Percentiles rank a stretch among this genome's conserved stretches.
Conservation (phyloP, 345 rosid genomes). For the Brassica incana region DNA sequence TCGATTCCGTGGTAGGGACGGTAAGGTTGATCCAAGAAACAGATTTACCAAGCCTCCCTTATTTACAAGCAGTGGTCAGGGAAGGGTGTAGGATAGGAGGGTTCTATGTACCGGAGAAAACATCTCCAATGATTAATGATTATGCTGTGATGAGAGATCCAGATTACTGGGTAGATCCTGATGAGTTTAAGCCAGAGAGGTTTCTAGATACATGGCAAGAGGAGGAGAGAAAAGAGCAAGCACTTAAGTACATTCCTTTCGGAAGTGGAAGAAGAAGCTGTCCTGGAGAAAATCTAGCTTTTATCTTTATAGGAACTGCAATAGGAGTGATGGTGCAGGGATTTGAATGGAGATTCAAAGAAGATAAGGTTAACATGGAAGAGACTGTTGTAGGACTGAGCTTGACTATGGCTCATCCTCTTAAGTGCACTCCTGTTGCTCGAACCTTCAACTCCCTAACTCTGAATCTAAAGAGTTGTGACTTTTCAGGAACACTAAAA, state of each 20-base stretch:
- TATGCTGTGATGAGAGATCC: conserved; percentile 2
- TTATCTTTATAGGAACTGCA: conserved; percentile 3
- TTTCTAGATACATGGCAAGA: not conserved
- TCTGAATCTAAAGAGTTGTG: not conserved
- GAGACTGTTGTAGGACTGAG: not conserved
- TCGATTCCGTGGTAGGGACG: not conserved
- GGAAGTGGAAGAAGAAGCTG: not conserved
- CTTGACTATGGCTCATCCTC: conserved; percentile 29
- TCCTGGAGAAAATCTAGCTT: not conserved
- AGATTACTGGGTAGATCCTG: not conserved
- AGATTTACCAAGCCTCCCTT: not conserved
- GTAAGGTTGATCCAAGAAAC: not conserved
- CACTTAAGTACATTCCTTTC: not conserved
- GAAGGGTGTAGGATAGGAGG: not conserved
- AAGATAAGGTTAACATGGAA: conserved; percentile 30
- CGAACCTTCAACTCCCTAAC: not conserved
- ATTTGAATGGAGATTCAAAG: conserved; percentile 43
- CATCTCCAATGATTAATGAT: not conserved
- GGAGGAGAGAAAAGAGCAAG: conserved; percentile 2
- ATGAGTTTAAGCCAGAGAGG: conserved; percentile 5
- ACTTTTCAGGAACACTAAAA: not conserved
- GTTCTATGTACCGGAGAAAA: not conserved
- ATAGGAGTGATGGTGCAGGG: conserved; percentile 33
- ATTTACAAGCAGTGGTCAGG: not conserved
- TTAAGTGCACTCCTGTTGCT: not conserved